Evolutionary conservation across 306 rosid species (phyloP), one percentile per base, ranked within the genome.

Genomic region (Vigna reflexopilosa): DNA sequence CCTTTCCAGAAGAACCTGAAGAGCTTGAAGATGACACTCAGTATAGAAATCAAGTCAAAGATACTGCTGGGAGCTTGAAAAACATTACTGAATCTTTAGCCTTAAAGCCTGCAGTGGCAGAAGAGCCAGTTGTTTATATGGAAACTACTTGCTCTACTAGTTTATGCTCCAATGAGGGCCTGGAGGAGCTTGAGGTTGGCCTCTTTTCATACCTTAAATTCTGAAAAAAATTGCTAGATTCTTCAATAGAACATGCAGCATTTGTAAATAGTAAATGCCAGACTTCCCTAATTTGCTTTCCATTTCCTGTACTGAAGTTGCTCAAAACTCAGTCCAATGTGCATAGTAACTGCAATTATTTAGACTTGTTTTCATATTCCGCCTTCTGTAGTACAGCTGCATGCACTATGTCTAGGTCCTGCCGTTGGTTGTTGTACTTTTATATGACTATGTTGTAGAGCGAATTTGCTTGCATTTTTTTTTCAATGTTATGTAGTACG

Each of bases 171-270:
- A 84, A 64, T 58, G 88, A 85, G 36, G 85, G 74, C 87, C 68
- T 87, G 88, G 99, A 93, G 75, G 98, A 95, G 89, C 99, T 95
- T 66, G 99, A 95, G 99, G 99, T 65, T 77, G 63, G 68, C 76
- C 67, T 79, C 82, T 74, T 34, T 48, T 72, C 80, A 40, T 81
- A 47, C 44, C 71, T 86, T 81, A 70, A 64, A 59, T 63, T 59
- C 17, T 28, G 51, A 72, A 50, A 30, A 55, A 63, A 28, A 56
- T 50, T 40, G 19, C 76, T 61, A 44, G 32, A 64, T 78, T 67
- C 28, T 70, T 75, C 54, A 63, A 4, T 64, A 28, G 45, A 65
- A 48, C 64, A 24, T 38, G 56, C 64, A 40, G 24, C 38, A 8
- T 51, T 40, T 58, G 42, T 73, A 52, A 73, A 67, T 36, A 7